Percentiles rank a stretch among this genome's conserved stretches.
These are phyloP conservation scores for Chlorella ohadii DNA, from an alignment of 139 green algal genomes.

Conservation along the genomic window DNA sequence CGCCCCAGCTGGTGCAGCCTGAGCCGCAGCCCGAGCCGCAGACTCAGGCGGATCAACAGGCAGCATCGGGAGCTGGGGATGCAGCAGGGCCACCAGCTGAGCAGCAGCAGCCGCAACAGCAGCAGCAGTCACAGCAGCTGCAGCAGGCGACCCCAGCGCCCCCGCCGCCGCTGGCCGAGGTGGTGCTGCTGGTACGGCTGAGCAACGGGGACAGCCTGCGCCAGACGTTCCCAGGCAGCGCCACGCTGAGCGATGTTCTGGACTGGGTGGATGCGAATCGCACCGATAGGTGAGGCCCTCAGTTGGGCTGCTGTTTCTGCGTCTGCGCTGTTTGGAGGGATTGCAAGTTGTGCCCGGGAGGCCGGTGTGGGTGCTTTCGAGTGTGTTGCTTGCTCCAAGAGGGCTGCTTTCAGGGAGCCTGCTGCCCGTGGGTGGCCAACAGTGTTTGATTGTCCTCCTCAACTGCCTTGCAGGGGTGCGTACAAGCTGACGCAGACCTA, in stretches of 20 bases:
- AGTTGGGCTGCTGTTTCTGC: background rate
- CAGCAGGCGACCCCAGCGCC: background rate
- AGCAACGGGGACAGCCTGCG: slow-evolving; percentile 12
- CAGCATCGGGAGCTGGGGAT: background rate
- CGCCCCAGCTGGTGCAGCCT: background rate
- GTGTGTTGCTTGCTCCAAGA: too few relatives aligned
- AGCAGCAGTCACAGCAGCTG: background rate
- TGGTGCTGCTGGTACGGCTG: slow-evolving; percentile 16
- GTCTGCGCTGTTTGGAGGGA: too few relatives aligned
- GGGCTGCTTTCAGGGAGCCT: too few relatives aligned
- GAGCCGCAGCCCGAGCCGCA: background rate
- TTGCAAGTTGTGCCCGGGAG: too few relatives aligned
- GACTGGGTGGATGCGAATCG: slow-evolving; percentile 19
- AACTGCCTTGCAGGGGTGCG: background rate
- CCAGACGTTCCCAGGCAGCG: background rate
- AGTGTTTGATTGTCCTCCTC: too few relatives aligned
- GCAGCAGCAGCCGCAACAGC: background rate
- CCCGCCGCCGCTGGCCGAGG: background rate
- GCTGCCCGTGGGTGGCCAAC: too few relatives aligned
- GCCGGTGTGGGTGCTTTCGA: too few relatives aligned
- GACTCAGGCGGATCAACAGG: background rate
- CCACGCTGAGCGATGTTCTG: slow-evolving; percentile 1
- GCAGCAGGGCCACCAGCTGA: background rate
- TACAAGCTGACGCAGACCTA: slow-evolving; percentile 12
- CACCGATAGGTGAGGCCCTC: background rate